Conservation (phyloP, 257 asterid species). For the Voacanga thouarsii region DNA sequence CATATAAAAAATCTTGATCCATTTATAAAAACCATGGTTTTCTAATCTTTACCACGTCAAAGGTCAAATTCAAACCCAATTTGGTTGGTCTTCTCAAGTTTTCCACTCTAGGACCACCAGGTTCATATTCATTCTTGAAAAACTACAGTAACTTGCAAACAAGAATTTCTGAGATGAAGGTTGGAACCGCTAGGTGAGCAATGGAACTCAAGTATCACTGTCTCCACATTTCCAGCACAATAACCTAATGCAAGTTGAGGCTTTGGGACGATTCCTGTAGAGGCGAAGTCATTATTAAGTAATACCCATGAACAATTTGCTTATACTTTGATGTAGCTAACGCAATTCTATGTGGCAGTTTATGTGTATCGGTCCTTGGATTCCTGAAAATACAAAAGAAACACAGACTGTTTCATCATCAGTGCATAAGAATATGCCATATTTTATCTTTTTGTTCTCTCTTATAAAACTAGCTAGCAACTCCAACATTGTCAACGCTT, state of each 20-base stretch:
- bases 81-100: not conserved
- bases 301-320: not conserved
- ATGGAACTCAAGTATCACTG: slow-evolving; percentile 6
- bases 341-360: not conserved
- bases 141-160: not conserved
- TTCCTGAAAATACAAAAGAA: not conserved
- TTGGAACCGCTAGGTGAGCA: slow-evolving; percentile 10
- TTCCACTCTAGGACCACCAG: not conserved
- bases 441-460: not conserved
- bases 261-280: not conserved
- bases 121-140: not conserved
- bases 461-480: not conserved
- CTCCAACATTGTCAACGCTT: not conserved
- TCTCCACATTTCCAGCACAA: slow-evolving; percentile 15
- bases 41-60: slow-evolving; percentile 1
- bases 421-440: no score
- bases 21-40: not conserved
- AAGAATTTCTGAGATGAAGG: not conserved
- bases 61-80: not conserved
- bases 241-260: slow-evolving; percentile 10
- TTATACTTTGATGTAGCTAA: not conserved
- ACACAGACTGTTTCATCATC: not conserved
- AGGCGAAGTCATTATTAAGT: not conserved
- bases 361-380: not conserved
- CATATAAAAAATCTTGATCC: not conserved